Conservation (phyloP, 148 eudicot species). For the Camellia lanceoleosa region DNA sequence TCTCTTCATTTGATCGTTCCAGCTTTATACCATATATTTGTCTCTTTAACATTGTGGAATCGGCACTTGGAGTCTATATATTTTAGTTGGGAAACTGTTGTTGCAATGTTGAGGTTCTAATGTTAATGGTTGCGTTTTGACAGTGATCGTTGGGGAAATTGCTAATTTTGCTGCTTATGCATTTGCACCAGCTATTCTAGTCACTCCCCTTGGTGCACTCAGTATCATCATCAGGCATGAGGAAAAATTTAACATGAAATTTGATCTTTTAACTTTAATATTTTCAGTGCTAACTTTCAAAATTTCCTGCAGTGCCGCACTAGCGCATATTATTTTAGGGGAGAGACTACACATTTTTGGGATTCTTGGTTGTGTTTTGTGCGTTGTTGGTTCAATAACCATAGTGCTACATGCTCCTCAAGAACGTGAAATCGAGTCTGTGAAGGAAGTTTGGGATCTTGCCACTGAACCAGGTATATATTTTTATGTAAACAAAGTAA, state of each 20-base stretch:
- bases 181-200: conserved; percentile 87
- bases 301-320: conserved; percentile 58
- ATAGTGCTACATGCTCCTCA: conserved; percentile 89
- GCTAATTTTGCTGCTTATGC: conserved; percentile 93
- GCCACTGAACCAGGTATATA: conserved; percentile 83
- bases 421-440: conserved; percentile 82
- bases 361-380: conserved; percentile 73
- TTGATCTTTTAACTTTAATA: background rate
- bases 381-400: conserved; percentile 79
- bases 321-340: conserved; percentile 66
- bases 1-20: background rate
- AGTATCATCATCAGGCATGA: conserved; percentile 85
- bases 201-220: conserved; percentile 90
- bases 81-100: background rate
- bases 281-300: conserved; percentile 10
- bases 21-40: background rate
- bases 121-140: background rate
- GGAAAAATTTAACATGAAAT: background rate
- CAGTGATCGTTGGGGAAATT: conserved; percentile 86
- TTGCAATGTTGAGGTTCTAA: background rate
- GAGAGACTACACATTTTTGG: conserved; percentile 76
- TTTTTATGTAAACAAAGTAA: background rate
- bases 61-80: background rate
- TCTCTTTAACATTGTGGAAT: background rate
- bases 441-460: conserved; percentile 82